Base-by-base conservation (phyloP, 78 protist genomes). In the Emiliania huxleyi region DNA sequence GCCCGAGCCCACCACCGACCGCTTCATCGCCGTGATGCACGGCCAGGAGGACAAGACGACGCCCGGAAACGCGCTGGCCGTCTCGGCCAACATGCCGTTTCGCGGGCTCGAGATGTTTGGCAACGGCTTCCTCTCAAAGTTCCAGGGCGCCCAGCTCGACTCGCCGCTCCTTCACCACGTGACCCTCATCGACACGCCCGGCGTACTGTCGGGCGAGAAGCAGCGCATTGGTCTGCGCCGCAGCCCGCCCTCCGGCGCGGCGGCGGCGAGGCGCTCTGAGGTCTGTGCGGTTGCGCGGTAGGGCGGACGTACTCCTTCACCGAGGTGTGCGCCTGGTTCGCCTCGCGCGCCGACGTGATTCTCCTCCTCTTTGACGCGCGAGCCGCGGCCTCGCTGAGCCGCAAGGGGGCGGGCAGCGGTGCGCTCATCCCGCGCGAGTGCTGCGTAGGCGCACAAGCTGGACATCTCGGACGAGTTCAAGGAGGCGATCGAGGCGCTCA, bases 1-100 rank as follows among this genome's bases (percentile, higher is more conserved):
- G 1, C 98, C 98, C 22, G 98, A 97, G 90, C 99, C 99, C 69
- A 97, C 99, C 43, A 98, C 99, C 19, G 99, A 97, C 89, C 91
- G 96, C 52, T 98, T 98, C 91, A 91, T 97, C 75, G 98, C 98
- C 5, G 95, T 98, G 44, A 95, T 97, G 97, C 92, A 96, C 91
- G 97, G 98, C 35, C 15, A 48, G 3, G 97, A 96, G 35, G 98
- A 98, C 35, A 88, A 94, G 77, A 49, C 91, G 21, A 45, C 95
- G 26, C 98, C 98, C 15, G 98, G 98, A n/a, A 49, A 96, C 62
- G 93, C 97, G 38, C 92, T 93, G 29, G 62, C 96, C 26, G 96
- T 97, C 48, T 96, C 93, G 73, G 73, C 85, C 18, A 95, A 95
- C 87, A 69, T 91, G 73, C 98, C 98, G 44, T 97, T 96, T 73